Evolutionary conservation across 352 stramenopile species (phyloP).

Genomic region (Phytopythium litorale): DNA sequence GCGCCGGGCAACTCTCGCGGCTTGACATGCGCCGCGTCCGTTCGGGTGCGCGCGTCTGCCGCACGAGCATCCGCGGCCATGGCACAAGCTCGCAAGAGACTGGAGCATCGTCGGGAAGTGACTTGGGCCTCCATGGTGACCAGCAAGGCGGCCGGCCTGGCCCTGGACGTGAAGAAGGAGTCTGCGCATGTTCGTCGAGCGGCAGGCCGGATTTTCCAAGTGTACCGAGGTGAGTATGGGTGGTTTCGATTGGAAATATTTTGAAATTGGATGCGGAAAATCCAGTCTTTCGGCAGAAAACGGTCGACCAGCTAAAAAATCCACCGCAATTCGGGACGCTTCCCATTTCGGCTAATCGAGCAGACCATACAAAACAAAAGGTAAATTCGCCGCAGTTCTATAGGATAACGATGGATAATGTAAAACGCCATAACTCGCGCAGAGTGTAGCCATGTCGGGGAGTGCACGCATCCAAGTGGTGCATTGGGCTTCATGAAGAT

Average conservation of each 20-base stretch:
- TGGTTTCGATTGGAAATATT: background rate
- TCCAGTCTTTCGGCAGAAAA: slow-evolving; percentile 1
- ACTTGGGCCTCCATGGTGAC: too few species aligned
- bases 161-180: too few species aligned
- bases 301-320: slow-evolving; percentile 7
- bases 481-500: too few species aligned
- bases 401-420: too few species aligned
- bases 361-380: background rate
- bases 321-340: background rate
- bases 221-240: background rate
- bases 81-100: background rate
- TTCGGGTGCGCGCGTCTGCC: background rate
- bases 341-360: background rate
- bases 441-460: background rate
- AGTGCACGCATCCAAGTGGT: background rate
- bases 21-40: background rate
- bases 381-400: background rate
- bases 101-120: too few species aligned
- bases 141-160: too few species aligned
- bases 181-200: background rate
- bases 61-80: background rate
- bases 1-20: background rate
- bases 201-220: slow-evolving; percentile 4
- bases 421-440: background rate
- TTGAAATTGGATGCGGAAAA: slow-evolving; percentile 3